Percentiles rank a stretch among this genome's conserved stretches.
These are phyloP conservation scores for Pseudozyma flocculosa DNA, from an alignment of 1,284 basidiomycete species.

Conservation along the genomic window DNA sequence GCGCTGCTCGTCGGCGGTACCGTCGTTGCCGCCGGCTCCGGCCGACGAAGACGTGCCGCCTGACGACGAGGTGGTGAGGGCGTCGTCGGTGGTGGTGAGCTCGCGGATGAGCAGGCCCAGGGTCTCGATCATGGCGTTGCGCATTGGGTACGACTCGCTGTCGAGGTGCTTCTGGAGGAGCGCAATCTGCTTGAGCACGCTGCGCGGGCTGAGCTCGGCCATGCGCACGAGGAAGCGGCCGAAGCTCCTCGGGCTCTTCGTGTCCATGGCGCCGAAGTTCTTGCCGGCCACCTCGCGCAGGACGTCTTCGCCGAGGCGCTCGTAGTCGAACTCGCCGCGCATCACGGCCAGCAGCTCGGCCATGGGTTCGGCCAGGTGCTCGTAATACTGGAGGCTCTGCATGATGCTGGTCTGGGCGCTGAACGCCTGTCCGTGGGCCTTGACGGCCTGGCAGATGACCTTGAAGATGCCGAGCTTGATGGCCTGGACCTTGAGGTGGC, in stretches of 20 bases:
- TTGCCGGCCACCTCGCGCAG: conserved; percentile 79
- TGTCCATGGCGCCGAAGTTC: conserved; percentile 76
- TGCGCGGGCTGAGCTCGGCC: conserved; percentile 78
- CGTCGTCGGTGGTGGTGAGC: conserved; percentile 43
- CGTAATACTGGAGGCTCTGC: conserved; percentile 88
- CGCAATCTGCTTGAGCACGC: conserved; percentile 85
- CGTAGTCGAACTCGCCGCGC: conserved; percentile 82
- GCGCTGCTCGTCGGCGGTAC: conserved; percentile 32
- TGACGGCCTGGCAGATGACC: conserved; percentile 87
- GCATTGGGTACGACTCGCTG: conserved; percentile 95
- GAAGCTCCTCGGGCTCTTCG: conserved; percentile 83
- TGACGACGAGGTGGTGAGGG: conserved; percentile 14
- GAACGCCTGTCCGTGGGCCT: conserved; percentile 78
- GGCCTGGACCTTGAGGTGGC: conserved; percentile 76
- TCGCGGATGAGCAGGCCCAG: conserved; percentile 60
- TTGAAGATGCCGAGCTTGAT: conserved; percentile 79
- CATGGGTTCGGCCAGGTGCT: conserved; percentile 90
- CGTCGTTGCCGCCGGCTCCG: conserved; percentile 7
- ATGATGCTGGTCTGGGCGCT: conserved; percentile 77
- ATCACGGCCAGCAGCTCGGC: conserved; percentile 82
- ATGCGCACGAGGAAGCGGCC: conserved; percentile 81
- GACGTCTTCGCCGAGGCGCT: conserved; percentile 85
- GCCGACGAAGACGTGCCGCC: conserved; percentile 1
- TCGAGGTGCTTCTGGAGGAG: conserved; percentile 82
- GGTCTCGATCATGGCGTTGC: conserved; percentile 62